Evolutionary conservation across 2,329 filamentous ascomycete species (phyloP).

Genomic region (Fusarium zealandicum): DNA sequence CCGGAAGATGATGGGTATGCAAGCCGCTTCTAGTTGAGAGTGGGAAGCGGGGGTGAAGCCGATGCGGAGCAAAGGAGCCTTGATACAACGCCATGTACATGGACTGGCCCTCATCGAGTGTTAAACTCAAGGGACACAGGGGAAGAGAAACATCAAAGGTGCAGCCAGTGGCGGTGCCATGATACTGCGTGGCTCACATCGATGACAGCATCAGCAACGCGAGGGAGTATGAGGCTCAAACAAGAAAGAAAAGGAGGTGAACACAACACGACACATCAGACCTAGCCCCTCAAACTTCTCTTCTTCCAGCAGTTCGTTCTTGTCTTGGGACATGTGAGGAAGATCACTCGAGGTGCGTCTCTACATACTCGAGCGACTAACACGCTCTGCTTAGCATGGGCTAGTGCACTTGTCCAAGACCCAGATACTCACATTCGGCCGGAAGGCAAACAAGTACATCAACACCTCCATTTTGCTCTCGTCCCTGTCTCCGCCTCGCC

Average conservation of each 20-base stretch:
- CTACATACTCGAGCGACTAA: constrained; percentile 7
- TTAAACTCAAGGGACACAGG: neutral
- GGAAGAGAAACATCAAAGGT: neutral
- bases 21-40: constrained; percentile 27
- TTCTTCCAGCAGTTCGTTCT: too few species aligned
- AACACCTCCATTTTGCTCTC: neutral
- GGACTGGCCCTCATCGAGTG: neutral
- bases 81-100: constrained; percentile 10
- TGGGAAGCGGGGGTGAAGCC: constrained; percentile 29
- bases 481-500: constrained; percentile 5
- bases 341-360: neutral
- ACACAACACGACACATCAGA: too few species aligned
- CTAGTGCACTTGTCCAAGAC: too few species aligned
- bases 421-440: too few species aligned
- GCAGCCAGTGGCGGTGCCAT: neutral
- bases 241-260: neutral
- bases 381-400: neutral
- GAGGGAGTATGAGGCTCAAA: neutral
- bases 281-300: too few species aligned
- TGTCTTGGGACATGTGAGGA: too few species aligned
- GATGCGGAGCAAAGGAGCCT: constrained; percentile 39
- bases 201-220: neutral
- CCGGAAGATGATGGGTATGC: constrained; percentile 27
- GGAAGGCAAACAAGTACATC: constrained; percentile 8
- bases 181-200: neutral